A percentile compares a stretch with the other conserved stretches of the same genome.
These are phyloP conservation scores for Acanthamoeba triangularis DNA, from an alignment of 208 protist genomes.

Conservation along the genomic window DNA sequence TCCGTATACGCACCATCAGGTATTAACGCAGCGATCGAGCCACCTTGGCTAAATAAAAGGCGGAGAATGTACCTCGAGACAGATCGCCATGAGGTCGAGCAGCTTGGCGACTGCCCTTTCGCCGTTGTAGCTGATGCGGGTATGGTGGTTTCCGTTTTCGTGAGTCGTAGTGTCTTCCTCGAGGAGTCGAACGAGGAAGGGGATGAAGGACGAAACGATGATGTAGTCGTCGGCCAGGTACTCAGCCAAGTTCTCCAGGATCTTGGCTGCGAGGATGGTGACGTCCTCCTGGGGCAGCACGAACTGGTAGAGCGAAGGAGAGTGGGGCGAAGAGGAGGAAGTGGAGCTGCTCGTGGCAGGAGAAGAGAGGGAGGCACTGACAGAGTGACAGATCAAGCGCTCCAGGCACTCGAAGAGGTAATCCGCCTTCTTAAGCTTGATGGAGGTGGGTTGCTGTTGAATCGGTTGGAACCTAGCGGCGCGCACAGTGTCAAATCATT, in stretches of 20 bases:
- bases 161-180: conserved; percentile 32
- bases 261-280: conserved; percentile 28
- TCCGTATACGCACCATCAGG: background rate
- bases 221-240: conserved; percentile 10
- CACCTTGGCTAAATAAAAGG: background rate
- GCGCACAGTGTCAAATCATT: background rate
- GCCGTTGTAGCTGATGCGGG: conserved; percentile 1
- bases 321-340: background rate
- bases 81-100: conserved; percentile 16
- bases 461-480: background rate
- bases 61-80: background rate
- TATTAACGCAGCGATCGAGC: background rate
- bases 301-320: conserved; percentile 44
- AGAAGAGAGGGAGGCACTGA: background rate
- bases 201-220: background rate
- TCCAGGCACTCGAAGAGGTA: conserved; percentile 20
- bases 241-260: conserved; percentile 35
- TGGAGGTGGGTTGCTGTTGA: background rate
- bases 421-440: background rate
- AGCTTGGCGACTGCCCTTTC: conserved; percentile 13
- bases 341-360: background rate
- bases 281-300: background rate
- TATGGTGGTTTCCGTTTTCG: background rate
- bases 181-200: conserved; percentile 20
- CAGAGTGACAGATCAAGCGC: background rate